phyloP scores from a whole-genome alignment of 1,139 yeast species.

The Protomyces inouyei region DNA sequence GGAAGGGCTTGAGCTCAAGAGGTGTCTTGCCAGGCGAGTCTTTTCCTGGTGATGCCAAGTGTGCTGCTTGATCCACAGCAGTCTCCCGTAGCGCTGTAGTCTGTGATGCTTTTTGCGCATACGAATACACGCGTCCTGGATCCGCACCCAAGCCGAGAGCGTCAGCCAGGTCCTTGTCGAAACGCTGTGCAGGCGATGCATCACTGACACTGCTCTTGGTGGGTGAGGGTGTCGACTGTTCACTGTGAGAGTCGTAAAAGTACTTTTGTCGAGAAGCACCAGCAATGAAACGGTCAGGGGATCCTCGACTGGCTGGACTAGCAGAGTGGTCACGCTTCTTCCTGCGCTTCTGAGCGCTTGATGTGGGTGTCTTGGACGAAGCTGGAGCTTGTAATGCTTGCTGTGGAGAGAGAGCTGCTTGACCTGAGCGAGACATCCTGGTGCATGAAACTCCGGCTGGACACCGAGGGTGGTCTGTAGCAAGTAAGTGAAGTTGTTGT shows the following conservation, averaged over 20 bases:
- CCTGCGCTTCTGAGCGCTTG: neutral
- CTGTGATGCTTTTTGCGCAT: neutral
- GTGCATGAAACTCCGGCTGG: no score
- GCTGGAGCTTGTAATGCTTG: neutral
- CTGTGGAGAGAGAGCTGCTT: neutral
- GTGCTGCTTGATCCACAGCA: neutral
- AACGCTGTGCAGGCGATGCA: neutral
- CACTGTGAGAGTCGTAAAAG: neutral
- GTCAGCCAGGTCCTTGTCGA: neutral
- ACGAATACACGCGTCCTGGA: neutral
- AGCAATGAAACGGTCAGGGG: conserved; percentile 15
- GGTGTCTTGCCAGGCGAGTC: neutral
- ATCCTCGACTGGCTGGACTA: conserved; percentile 38
- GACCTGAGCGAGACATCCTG: neutral
- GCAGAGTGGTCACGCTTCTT: neutral
- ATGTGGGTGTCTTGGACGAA: neutral
- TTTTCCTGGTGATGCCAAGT: no score
- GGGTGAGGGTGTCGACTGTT: neutral
- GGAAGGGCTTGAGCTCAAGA: conserved; percentile 30
- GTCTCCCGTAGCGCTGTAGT: neutral
- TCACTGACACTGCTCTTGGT: neutral
- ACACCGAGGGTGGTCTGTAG: no score
- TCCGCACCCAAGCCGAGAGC: neutral
- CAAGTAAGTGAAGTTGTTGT: no score
- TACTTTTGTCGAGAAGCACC: neutral